Percentiles rank a stretch among this genome's conserved stretches.
Conservation (phyloP, 2,329 filamentous ascomycete genomes). For the Talaromyces sp. region DNA sequence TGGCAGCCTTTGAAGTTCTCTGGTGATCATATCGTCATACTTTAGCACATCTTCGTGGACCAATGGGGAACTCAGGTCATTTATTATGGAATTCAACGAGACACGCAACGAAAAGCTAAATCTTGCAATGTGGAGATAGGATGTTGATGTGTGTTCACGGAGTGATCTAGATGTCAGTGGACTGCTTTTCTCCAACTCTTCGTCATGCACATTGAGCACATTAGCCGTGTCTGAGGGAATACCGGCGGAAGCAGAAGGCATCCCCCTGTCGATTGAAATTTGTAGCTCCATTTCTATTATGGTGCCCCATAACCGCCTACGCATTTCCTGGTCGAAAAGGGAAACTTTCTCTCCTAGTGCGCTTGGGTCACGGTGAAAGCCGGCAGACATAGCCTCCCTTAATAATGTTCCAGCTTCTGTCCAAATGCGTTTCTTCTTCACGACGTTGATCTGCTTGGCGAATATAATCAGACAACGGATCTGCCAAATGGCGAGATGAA, state of each 20-base stretch:
- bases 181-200: constrained; percentile 19
- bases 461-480: constrained; percentile 45
- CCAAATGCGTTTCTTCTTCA: constrained; percentile 50
- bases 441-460: constrained; percentile 44
- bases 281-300: constrained; percentile 51
- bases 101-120: constrained; percentile 24
- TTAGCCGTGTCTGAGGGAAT: constrained; percentile 15
- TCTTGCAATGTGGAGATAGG: constrained; percentile 24
- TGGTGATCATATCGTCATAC: constrained; percentile 24
- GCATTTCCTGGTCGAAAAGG: constrained; percentile 47
- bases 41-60: constrained; percentile 23
- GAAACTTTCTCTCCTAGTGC: constrained; percentile 33
- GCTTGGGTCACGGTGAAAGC: constrained; percentile 47
- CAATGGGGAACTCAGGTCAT: constrained; percentile 22
- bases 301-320: constrained; percentile 48
- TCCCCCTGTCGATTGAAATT: constrained; percentile 46
- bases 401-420: constrained; percentile 44
- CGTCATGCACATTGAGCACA: constrained; percentile 26
- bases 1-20: constrained; percentile 23
- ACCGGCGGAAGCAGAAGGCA: constrained; percentile 34
- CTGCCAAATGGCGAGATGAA: constrained; percentile 46
- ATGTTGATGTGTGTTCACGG: constrained; percentile 23
- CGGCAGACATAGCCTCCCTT: constrained; percentile 45
- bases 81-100: constrained; percentile 24
- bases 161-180: constrained; percentile 19